These are phyloP conservation scores for Xerocomus amazonicus DNA, from an alignment of 1,284 basidiomycete genomes.

Conservation along the genomic window DNA sequence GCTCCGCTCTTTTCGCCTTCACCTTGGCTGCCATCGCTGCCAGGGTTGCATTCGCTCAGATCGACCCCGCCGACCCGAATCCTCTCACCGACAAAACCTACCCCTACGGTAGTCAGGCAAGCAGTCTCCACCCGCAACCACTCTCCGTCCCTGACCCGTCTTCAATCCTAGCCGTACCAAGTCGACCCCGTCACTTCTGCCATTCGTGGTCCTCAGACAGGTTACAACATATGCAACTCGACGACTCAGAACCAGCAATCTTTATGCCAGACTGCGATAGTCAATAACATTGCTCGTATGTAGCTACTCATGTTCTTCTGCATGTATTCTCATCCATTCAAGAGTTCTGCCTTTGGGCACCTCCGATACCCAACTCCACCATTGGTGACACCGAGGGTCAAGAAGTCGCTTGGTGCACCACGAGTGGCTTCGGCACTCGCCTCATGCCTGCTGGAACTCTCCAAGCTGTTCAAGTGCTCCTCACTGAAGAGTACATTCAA, in stretches of 20 bases:
- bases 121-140: not conserved
- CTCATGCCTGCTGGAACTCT: conserved; percentile 52
- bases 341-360: conserved; percentile 43
- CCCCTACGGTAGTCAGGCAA: conserved; percentile 40
- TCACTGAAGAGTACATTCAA: conserved; percentile 60
- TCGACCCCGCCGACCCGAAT: conserved; percentile 35
- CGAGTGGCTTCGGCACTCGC: conserved; percentile 51
- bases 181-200: conserved; percentile 45
- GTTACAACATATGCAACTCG: conserved; percentile 49
- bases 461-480: conserved; percentile 51
- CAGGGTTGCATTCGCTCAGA: conserved; percentile 34
- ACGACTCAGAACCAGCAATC: conserved; percentile 43
- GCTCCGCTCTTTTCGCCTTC: conserved; percentile 42
- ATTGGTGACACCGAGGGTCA: conserved; percentile 55
- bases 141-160: not conserved
- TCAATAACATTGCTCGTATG: conserved; percentile 34
- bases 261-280: conserved; percentile 40
- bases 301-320: not conserved
- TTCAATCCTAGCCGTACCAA: conserved; percentile 31
- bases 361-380: conserved; percentile 33
- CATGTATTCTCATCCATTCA: not conserved
- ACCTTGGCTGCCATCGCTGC: conserved; percentile 35
- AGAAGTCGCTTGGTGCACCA: conserved; percentile 64
- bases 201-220: conserved; percentile 39
- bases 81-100: conserved; percentile 53